Conservation (phyloP, 108 stramenopile genomes). For the Aurantiochytrium sp. region DNA sequence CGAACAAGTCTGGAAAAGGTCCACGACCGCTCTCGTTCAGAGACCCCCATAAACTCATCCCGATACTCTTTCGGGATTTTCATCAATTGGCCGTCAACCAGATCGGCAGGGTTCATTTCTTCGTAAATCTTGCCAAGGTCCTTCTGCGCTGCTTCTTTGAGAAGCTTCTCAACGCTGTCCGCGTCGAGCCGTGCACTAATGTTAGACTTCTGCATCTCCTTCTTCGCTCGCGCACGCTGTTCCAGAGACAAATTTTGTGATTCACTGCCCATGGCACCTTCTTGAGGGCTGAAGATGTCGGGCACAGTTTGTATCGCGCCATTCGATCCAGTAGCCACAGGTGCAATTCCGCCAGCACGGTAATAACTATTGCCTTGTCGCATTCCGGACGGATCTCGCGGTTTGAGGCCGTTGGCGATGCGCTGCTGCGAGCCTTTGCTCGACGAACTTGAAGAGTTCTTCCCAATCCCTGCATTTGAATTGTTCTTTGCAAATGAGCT, state of each 20-base stretch:
- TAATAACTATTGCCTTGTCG: neutral
- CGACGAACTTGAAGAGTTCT: neutral
- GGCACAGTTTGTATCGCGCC: neutral
- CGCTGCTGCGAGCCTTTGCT: neutral
- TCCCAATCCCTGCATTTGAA: neutral
- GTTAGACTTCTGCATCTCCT: neutral
- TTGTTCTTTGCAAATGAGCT: neutral
- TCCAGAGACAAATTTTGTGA: neutral
- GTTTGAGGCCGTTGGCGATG: neutral
- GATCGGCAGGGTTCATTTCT: neutral
- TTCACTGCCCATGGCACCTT: neutral
- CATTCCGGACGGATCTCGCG: neutral
- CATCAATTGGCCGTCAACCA: neutral
- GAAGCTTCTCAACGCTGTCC: neutral
- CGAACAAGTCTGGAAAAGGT: neutral
- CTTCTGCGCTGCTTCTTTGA: neutral
- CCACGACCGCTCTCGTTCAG: neutral
- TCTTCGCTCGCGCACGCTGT: neutral
- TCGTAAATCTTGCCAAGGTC: constrained; percentile 9
- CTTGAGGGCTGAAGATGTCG: neutral
- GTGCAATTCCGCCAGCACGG: neutral
- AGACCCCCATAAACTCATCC: neutral
- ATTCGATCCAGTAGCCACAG: neutral
- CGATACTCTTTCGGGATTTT: neutral
- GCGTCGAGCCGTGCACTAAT: neutral